Base-by-base conservation (phyloP, 176 grass and related monocot genomes). In the Coix lacrymajobi region DNA sequence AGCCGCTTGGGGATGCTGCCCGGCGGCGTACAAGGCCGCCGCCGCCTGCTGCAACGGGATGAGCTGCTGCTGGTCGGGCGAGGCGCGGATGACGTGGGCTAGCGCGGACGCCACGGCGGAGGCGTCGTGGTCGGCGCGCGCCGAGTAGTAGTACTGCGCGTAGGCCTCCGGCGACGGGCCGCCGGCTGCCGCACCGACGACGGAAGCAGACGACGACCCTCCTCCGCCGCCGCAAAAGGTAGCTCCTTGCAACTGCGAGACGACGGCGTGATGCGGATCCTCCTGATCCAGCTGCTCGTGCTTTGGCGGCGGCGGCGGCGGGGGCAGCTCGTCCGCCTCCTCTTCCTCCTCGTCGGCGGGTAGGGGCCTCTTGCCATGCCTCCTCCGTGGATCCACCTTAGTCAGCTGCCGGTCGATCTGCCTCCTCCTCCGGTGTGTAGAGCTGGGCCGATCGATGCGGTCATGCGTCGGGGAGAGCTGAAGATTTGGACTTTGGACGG, bases 331-430 rank as follows among this genome's bases (percentile, higher is more conserved):
- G 28, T 63, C 61, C 26, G 6, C 60, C 33, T 84, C 82, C 19
- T 86, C 80, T 62, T 92, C 92, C 52, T 81, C 88, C 69, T 86
- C 86, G 65, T 85, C 82, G 57, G 93, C 83, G 34, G 91, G 90
- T 56, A 99, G 89, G 66, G 97, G 75, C 80, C 97, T 89, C 93
- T 96, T 99, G 60, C 93, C 93, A 99, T 94, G 83, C 75, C 89
- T 60, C 83, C 89, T 51, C 80, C 87, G 85, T 77, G 94, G 91
- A 94, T 96, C 97, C 91, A 96, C 94, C 85, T 52, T 83, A 83
- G 32, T 85, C 38, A 37, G 46, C 64, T 69, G 67, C 46, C 48
- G 43, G 81, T 30, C 66, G 70, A 73, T 73, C 62, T 16, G 62
- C 70, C 5, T 65, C 57, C 22, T 9, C 65, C 56, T 1, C 19